A percentile compares a stretch with the other conserved stretches of the same genome.
Conservation (phyloP, 805 yeast species). For the Yamadazyma laniorum region DNA sequence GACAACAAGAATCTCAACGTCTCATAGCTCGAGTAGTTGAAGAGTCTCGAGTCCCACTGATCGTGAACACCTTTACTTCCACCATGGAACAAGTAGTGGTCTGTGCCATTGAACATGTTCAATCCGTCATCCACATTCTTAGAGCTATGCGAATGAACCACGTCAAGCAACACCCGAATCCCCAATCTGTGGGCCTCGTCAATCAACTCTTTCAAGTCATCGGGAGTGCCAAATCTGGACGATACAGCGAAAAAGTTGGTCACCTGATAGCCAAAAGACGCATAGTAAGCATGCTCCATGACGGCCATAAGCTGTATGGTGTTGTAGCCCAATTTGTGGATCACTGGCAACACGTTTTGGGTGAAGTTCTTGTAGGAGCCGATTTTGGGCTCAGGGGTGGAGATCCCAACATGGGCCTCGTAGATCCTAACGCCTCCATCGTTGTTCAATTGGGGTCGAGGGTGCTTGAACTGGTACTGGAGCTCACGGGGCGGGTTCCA, state of each 20-base stretch:
- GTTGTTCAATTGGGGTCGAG: conserved; percentile 53
- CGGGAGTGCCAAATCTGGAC: conserved; percentile 93
- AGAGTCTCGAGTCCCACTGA: conserved; percentile 94
- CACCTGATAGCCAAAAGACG: conserved; percentile 96
- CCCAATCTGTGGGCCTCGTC: conserved; percentile 92
- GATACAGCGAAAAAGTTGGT: conserved; percentile 89
- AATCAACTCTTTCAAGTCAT: conserved; percentile 83
- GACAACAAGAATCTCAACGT: conserved; percentile 82
- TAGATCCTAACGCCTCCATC: conserved; percentile 64
- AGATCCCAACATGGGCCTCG: conserved; percentile 95
- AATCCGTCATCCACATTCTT: conserved; percentile 93
- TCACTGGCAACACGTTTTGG: conserved; percentile 73
- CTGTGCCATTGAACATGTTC: conserved; percentile 92
- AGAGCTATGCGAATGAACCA: conserved; percentile 95
- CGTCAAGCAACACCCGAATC: conserved; percentile 80
- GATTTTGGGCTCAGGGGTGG: conserved; percentile 82
- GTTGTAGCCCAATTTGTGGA: conserved; percentile 83
- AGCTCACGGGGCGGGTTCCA: conserved; percentile 71
- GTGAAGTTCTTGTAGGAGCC: conserved; percentile 89
- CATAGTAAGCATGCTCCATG: conserved; percentile 98
- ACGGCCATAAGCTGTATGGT: conserved; percentile 95
- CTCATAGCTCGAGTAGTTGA: conserved; percentile 89
- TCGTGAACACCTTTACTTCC: conserved; percentile 89
- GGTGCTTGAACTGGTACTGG: conserved; percentile 58
- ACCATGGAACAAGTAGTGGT: conserved; percentile 89